A percentile compares a stretch with the other conserved stretches of the same genome.
Conservation (phyloP, 2,329 filamentous ascomycete genomes). For the Orbilia ellipsospora region DNA sequence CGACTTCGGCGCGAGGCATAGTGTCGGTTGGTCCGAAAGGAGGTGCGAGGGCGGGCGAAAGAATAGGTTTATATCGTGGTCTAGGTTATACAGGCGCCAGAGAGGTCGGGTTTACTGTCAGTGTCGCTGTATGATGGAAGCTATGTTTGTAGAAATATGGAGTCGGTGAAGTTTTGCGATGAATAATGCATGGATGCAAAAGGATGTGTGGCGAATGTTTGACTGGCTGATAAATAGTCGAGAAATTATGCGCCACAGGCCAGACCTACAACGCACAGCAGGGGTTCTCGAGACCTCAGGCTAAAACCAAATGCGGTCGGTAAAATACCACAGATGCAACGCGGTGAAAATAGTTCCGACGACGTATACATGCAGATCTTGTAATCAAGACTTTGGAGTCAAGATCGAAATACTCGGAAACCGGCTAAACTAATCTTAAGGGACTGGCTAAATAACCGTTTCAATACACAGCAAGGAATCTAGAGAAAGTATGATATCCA, state of each 20-base stretch:
- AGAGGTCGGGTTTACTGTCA: neutral
- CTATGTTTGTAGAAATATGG: neutral
- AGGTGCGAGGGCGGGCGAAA: neutral
- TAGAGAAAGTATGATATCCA: too few relatives aligned
- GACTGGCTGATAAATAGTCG: neutral
- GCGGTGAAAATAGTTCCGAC: too few relatives aligned
- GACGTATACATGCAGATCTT: too few relatives aligned
- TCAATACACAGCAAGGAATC: too few relatives aligned
- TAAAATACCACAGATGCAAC: too few relatives aligned
- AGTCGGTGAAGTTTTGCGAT: neutral
- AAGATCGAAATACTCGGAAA: too few relatives aligned
- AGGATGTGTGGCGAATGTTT: neutral
- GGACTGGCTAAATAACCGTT: too few relatives aligned
- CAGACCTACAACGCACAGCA: neutral
- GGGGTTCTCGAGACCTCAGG: too few relatives aligned
- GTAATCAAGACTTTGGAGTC: too few relatives aligned
- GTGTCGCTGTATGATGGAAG: neutral
- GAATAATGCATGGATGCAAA: neutral
- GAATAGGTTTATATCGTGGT: neutral
- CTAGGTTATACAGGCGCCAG: neutral
- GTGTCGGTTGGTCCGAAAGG: conserved; percentile 60
- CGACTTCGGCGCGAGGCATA: conserved; percentile 93
- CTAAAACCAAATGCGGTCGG: too few relatives aligned
- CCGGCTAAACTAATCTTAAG: too few relatives aligned
- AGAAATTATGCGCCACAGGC: neutral